Percentiles rank a stretch among this genome's conserved stretches.
These are phyloP conservation scores for Saussurea involucrata DNA, from an alignment of 129 eudicot genomes.

Conservation along the genomic window DNA sequence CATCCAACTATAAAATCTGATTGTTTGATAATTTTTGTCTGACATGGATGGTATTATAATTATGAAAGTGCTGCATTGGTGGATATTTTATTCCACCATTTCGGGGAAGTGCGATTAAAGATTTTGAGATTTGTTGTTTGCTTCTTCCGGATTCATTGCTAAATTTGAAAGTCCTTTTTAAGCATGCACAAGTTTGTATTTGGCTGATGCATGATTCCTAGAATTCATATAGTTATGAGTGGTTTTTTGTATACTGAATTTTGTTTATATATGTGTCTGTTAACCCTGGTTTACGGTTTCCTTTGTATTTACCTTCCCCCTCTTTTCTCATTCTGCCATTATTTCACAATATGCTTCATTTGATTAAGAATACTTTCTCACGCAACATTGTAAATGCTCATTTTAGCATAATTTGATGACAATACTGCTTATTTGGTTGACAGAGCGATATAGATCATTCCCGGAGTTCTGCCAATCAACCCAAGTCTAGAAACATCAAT, in stretches of 20 bases:
- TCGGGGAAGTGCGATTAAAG: neutral
- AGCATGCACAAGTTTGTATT: neutral
- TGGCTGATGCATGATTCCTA: neutral
- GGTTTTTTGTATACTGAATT: neutral
- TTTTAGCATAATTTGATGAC: neutral
- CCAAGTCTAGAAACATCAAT: constrained; percentile 28
- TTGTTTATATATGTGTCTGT: too few species aligned
- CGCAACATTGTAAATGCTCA: neutral
- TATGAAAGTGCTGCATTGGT: neutral
- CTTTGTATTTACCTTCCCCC: neutral
- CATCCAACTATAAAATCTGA: neutral
- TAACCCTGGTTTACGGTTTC: neutral
- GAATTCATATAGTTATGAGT: neutral
- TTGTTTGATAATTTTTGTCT: neutral
- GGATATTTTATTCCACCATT: constrained; percentile 2
- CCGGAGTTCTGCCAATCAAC: constrained; percentile 30
- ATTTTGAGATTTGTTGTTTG: neutral
- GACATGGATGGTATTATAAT: neutral
- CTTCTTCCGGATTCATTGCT: neutral
- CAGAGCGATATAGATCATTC: constrained; percentile 71
- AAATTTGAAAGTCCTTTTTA: neutral
- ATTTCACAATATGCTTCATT: neutral
- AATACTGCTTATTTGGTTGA: neutral
- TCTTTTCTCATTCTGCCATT: neutral
- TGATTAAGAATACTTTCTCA: neutral